A percentile compares a stretch with the other conserved stretches of the same genome.
These are phyloP conservation scores for Boletus eberwhitei DNA, from an alignment of 768 basidiomycete genomes.

Conservation along the genomic window DNA sequence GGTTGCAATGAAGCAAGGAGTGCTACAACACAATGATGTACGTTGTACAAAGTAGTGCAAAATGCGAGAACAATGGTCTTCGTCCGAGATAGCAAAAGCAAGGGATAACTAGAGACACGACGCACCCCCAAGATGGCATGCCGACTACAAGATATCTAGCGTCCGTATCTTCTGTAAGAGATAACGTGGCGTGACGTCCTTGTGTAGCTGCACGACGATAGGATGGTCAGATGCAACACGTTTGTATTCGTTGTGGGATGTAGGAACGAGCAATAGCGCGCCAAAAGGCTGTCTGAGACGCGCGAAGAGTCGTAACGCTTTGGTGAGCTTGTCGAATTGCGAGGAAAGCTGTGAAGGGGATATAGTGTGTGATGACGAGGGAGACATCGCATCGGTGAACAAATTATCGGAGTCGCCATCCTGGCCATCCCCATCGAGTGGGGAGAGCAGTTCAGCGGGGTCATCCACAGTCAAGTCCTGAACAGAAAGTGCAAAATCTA, in stretches of 20 bases:
- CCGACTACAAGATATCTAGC: too few relatives aligned
- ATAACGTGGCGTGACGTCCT: not conserved
- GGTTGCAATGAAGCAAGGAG: too few relatives aligned
- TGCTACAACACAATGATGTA: too few relatives aligned
- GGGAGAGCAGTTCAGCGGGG: not conserved
- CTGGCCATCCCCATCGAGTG: not conserved
- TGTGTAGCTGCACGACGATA: not conserved
- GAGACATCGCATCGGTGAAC: not conserved
- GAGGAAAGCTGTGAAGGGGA: not conserved
- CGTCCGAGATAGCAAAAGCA: too few relatives aligned
- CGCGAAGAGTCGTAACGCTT: not conserved
- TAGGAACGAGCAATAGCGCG: not conserved
- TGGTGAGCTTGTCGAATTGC: not conserved
- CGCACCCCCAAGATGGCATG: too few relatives aligned
- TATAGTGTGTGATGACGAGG: not conserved
- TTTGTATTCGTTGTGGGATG: not conserved
- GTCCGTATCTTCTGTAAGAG: not conserved
- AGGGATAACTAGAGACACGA: too few relatives aligned
- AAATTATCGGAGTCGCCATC: not conserved
- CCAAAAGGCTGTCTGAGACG: not conserved
- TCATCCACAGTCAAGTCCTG: not conserved
- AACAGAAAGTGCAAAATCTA: not conserved
- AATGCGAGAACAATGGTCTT: too few relatives aligned
- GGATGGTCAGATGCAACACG: not conserved
- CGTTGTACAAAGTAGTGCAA: too few relatives aligned